Evolutionary conservation across 148 eudicot species (phyloP).

Genomic region (Dianthus caryophyllus): DNA sequence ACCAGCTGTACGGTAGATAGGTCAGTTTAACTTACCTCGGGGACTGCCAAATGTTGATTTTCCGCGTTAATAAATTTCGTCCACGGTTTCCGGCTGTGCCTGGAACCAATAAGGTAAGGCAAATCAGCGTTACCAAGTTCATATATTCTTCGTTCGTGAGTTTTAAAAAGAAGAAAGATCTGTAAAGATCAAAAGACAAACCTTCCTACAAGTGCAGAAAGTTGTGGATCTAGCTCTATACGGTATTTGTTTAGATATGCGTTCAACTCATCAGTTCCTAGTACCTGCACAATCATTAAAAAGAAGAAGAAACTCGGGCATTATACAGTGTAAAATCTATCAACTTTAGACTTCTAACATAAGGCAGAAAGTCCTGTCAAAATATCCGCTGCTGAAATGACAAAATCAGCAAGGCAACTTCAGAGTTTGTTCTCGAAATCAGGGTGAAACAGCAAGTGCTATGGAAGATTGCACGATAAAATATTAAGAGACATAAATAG

Average conservation of each 20-base stretch:
- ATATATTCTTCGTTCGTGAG: not conserved
- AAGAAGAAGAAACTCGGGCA: not conserved
- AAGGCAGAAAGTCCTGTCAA: too few relatives aligned
- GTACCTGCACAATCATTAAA: slow-evolving; percentile 38
- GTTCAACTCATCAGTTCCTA: slow-evolving; percentile 79
- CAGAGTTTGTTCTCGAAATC: not conserved
- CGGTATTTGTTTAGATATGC: slow-evolving; percentile 72
- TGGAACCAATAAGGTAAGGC: slow-evolving; percentile 24
- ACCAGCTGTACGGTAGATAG: too few relatives aligned
- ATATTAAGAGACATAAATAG: not conserved
- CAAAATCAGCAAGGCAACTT: not conserved
- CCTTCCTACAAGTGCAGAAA: slow-evolving; percentile 86
- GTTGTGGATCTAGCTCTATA: slow-evolving; percentile 73
- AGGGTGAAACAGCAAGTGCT: not conserved
- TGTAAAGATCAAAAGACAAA: slow-evolving; percentile 14
- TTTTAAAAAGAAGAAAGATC: not conserved
- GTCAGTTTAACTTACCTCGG: slow-evolving; percentile 43
- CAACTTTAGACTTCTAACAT: too few relatives aligned
- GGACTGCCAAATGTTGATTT: slow-evolving; percentile 85
- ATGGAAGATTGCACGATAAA: not conserved
- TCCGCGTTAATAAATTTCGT: slow-evolving; percentile 74
- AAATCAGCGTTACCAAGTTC: not conserved
- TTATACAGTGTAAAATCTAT: too few relatives aligned
- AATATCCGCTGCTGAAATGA: not conserved
- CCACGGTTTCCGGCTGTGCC: slow-evolving; percentile 88